Conservation (phyloP, 257 asterid genomes). For the Lycium ferocissimum region DNA sequence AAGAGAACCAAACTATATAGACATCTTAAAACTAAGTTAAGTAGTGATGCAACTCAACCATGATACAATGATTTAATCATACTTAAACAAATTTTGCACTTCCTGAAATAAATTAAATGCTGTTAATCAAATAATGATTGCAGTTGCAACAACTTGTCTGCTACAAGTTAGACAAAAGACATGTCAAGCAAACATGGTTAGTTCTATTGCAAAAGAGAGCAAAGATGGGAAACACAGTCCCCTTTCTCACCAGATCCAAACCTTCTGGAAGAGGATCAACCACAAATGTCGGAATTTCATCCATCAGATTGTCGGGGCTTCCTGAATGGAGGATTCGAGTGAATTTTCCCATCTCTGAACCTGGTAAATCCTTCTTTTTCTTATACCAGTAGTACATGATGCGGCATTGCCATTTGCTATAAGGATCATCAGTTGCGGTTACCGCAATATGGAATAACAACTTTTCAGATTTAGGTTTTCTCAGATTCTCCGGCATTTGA, state of each 20-base stretch:
- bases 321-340: conserved; percentile 73
- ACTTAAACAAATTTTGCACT: not conserved
- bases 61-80: not conserved
- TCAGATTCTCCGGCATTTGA: conserved; percentile 50
- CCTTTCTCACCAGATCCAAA: conserved; percentile 55
- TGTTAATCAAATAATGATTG: not conserved
- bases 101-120: not conserved
- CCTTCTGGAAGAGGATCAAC: conserved; percentile 70
- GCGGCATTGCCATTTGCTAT: conserved; percentile 70
- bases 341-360: conserved; percentile 67
- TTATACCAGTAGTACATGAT: conserved; percentile 66
- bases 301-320: conserved; percentile 65
- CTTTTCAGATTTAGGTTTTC: conserved; percentile 32
- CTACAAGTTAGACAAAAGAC: not conserved
- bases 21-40: not conserved
- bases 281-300: conserved; percentile 69
- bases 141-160: not conserved
- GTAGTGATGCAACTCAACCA: not conserved
- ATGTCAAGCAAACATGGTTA: not conserved
- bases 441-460: conserved; percentile 57
- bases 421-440: conserved; percentile 50
- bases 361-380: conserved; percentile 56
- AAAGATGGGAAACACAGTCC: not conserved
- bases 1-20: not conserved
- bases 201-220: not conserved